Evolutionary conservation across 345 rosid species (phyloP).

Genomic region (Sapria himalayana): DNA sequence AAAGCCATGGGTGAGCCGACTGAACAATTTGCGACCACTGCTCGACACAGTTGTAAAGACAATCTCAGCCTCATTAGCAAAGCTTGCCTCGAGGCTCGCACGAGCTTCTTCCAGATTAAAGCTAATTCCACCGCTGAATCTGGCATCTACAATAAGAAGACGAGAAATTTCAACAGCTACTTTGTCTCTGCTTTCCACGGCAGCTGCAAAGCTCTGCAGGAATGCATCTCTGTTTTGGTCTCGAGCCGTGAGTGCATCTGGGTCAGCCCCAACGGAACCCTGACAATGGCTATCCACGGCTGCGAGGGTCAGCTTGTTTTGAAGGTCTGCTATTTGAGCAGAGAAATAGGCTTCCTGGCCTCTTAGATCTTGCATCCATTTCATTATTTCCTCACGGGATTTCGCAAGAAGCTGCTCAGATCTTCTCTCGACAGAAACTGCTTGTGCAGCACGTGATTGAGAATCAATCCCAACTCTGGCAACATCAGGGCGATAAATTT

Average conservation of each 20-base stretch:
- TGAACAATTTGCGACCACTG: conserved; percentile 91
- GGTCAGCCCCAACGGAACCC: conserved; percentile 96
- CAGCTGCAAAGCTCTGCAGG: conserved; percentile 86
- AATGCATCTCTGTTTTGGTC: conserved; percentile 77
- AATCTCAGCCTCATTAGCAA: conserved; percentile 98
- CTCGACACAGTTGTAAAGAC: conserved; percentile 98
- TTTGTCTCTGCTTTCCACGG: conserved; percentile 86
- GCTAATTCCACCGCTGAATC: conserved; percentile 56
- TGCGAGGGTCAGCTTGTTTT: conserved; percentile 50
- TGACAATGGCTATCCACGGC: conserved; percentile 72
- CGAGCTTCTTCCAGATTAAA: conserved; percentile 97
- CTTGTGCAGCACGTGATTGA: conserved; percentile 95
- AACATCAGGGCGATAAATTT: conserved; percentile 89
- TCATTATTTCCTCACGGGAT: conserved; percentile 68
- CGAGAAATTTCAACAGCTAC: conserved; percentile 96
- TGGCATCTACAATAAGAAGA: conserved; percentile 59
- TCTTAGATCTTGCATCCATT: conserved; percentile 71
- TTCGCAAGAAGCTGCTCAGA: conserved; percentile 70
- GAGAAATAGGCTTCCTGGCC: conserved; percentile 59
- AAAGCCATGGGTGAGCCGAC: conserved; percentile 94
- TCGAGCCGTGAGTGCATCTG: conserved; percentile 70
- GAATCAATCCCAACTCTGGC: conserved; percentile 98
- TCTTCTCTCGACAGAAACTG: conserved; percentile 96
- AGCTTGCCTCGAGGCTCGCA: conserved; percentile 89
- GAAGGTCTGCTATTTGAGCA: conserved; percentile 57